Percentiles rank a stretch among this genome's conserved stretches.
Evolutionary conservation across 257 asterid species (phyloP).

Genomic region (Solanum raphanifolium): DNA sequence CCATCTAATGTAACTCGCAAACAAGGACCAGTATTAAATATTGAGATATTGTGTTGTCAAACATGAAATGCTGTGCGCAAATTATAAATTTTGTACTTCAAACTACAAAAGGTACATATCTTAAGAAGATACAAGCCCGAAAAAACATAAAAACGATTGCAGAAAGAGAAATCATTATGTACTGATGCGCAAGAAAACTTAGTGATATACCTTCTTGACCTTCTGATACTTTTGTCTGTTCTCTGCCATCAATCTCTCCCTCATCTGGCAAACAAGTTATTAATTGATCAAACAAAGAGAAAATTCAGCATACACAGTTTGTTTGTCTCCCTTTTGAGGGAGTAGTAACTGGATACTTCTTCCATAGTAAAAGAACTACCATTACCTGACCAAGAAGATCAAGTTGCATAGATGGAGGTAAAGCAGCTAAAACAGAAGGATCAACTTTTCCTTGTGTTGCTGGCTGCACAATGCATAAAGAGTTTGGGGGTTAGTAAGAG

Average conservation of each 20-base stretch:
- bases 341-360: not conserved
- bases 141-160: not conserved
- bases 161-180: not conserved
- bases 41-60: not conserved
- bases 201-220: conserved; percentile 69
- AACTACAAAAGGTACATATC: not conserved
- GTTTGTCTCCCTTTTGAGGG: not conserved
- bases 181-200: not conserved
- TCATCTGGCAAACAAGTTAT: conserved; percentile 58
- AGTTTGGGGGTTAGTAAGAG: not conserved
- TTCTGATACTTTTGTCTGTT: conserved; percentile 93
- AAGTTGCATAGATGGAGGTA: conserved; percentile 99
- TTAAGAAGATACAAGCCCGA: not conserved
- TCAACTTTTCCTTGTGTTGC: conserved; percentile 80
- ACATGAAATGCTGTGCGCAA: not conserved
- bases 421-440: conserved; percentile 84
- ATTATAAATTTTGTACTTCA: not conserved
- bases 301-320: not conserved
- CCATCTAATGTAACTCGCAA: not conserved
- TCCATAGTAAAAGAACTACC: not conserved
- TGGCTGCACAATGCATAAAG: conserved; percentile 40
- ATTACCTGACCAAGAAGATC: conserved; percentile 96
- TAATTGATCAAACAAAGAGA: not conserved
- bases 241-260: conserved; percentile 98
- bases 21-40: not conserved